Conservation (phyloP, 345 rosid genomes). For the Adansonia digitata region DNA sequence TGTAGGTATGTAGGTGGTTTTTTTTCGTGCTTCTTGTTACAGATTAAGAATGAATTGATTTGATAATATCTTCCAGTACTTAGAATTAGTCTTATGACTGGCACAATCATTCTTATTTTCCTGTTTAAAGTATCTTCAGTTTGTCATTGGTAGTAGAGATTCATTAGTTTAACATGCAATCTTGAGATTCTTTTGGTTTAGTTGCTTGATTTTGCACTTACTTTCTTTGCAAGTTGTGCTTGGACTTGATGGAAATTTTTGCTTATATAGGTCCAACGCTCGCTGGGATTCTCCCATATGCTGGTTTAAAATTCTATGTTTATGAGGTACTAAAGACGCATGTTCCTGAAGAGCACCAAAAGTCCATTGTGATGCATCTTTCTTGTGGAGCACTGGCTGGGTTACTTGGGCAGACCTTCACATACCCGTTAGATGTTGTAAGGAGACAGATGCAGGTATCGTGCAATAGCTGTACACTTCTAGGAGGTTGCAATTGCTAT, state of each 20-base stretch:
- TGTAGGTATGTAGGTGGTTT: constrained; percentile 49
- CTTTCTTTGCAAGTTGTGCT: constrained; percentile 16
- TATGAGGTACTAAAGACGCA: constrained; percentile 86
- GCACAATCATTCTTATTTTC: background rate
- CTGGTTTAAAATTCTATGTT: constrained; percentile 88
- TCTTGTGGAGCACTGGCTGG: constrained; percentile 98
- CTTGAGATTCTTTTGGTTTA: background rate
- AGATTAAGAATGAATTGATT: background rate
- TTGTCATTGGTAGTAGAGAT: background rate
- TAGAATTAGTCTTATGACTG: background rate
- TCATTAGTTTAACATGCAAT: background rate
- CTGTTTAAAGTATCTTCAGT: background rate
- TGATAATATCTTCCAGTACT: background rate
- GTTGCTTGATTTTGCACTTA: background rate
- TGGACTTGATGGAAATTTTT: constrained; percentile 14
- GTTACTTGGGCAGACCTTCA: constrained; percentile 85
- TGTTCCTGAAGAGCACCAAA: constrained; percentile 91
- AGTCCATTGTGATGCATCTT: constrained; percentile 76
- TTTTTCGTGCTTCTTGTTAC: background rate
- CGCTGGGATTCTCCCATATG: constrained; percentile 87
- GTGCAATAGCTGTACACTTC: background rate
- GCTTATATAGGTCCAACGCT: constrained; percentile 77
- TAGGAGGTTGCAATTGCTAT: background rate
- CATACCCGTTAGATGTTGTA: constrained; percentile 95
- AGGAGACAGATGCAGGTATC: constrained; percentile 98